Evolutionary conservation across 306 rosid species (phyloP).

Genomic region (Cucurbita argyrosperma): DNA sequence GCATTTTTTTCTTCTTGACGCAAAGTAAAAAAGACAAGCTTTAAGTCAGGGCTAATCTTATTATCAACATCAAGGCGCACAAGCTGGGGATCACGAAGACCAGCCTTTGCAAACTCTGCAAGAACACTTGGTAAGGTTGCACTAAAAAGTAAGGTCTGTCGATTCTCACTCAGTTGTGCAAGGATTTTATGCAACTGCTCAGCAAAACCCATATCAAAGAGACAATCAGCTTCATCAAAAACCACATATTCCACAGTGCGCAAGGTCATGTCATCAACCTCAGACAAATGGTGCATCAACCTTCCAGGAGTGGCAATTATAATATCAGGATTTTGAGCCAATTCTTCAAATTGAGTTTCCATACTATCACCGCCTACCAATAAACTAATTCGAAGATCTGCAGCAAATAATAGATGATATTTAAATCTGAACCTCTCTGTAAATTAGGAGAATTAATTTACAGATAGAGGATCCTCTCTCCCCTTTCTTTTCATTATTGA

Average conservation of each 20-base stretch:
- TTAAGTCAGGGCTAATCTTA: slow-evolving; percentile 84
- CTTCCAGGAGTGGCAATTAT: slow-evolving; percentile 95
- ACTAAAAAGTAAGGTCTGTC: slow-evolving; percentile 85
- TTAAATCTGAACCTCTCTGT: neutral
- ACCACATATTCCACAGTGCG: slow-evolving; percentile 80
- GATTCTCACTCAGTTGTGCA: slow-evolving; percentile 59
- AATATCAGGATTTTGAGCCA: slow-evolving; percentile 68
- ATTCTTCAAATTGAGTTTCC: slow-evolving; percentile 81
- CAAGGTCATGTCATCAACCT: slow-evolving; percentile 78
- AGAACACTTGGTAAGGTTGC: slow-evolving; percentile 88
- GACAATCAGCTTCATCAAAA: slow-evolving; percentile 80
- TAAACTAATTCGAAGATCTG: slow-evolving; percentile 78
- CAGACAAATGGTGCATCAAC: slow-evolving; percentile 87
- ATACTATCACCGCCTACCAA: slow-evolving; percentile 94
- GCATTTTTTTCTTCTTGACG: slow-evolving; percentile 77
- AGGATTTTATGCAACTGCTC: slow-evolving; percentile 82
- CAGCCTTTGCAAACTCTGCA: slow-evolving; percentile 96
- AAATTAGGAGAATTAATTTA: neutral
- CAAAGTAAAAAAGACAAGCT: slow-evolving; percentile 59
- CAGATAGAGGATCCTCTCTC: neutral
- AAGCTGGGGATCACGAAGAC: slow-evolving; percentile 79
- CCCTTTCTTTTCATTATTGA: neutral
- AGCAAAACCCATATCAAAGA: slow-evolving; percentile 79
- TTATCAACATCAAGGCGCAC: slow-evolving; percentile 80
- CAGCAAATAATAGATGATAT: neutral